A percentile compares a stretch with the other conserved stretches of the same genome.
phyloP scores from a whole-genome alignment of 1,139 yeast species.

The Keqinozyma sinolaborantium region DNA sequence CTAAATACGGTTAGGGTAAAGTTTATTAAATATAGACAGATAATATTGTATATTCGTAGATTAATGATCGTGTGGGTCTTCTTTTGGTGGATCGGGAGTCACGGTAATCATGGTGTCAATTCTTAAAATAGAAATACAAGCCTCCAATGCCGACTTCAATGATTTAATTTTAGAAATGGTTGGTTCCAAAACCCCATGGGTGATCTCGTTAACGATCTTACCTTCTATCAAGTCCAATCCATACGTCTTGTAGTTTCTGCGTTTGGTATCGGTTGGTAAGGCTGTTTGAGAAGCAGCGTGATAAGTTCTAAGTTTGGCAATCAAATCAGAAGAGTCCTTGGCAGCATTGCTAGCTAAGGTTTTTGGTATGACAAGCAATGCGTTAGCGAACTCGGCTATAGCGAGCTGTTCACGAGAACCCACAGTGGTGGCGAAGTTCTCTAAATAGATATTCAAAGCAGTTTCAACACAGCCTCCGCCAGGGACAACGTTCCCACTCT shows the following conservation, averaged over 20 bases:
- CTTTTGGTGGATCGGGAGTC: constrained; percentile 91
- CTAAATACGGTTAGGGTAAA: not conserved
- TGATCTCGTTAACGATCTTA: constrained; percentile 81
- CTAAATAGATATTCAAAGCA: constrained; percentile 90
- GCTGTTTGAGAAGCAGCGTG: constrained; percentile 96
- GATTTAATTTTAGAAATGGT: constrained; percentile 90
- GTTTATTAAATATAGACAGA: no score
- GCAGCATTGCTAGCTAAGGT: constrained; percentile 98
- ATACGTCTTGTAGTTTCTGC: constrained; percentile 81
- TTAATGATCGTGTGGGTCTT: constrained; percentile 77
- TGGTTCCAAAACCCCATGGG: constrained; percentile 91
- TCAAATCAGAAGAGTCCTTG: constrained; percentile 90
- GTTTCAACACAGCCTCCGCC: constrained; percentile 99
- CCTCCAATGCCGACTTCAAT: constrained; percentile 93
- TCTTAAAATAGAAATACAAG: constrained; percentile 94
- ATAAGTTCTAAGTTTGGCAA: constrained; percentile 92
- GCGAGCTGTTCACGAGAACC: constrained; percentile 98
- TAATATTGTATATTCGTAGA: no score
- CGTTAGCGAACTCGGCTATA: constrained; percentile 93
- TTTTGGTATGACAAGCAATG: constrained; percentile 89
- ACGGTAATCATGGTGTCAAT: constrained; percentile 98
- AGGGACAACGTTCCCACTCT: constrained; percentile 91
- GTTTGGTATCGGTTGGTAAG: constrained; percentile 73
- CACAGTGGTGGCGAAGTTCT: constrained; percentile 95
- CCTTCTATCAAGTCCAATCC: constrained; percentile 93